Conservation (phyloP, 2,329 filamentous ascomycete species). For the Fusarium sp. region DNA sequence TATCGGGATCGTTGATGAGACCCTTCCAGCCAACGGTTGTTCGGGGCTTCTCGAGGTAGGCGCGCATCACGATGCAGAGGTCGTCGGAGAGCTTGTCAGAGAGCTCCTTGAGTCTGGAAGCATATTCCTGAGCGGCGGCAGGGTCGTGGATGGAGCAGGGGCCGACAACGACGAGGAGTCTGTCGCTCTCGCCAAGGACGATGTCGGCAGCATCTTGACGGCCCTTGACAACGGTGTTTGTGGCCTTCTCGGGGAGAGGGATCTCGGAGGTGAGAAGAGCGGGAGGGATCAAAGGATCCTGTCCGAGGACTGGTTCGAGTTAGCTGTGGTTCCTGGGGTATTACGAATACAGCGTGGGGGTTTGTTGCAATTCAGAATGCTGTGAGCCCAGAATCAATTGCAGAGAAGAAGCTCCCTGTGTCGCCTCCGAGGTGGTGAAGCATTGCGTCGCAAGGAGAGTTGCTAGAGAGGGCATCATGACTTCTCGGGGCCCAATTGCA, state of each 20-base stretch:
- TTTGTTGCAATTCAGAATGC: neutral
- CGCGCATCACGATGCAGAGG: constrained; percentile 94
- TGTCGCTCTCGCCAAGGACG: constrained; percentile 82
- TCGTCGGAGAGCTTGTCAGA: constrained; percentile 83
- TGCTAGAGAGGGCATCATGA: constrained; percentile 14
- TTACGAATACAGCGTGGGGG: neutral
- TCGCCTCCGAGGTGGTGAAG: neutral
- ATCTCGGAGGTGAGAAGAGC: constrained; percentile 88
- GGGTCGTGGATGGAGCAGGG: constrained; percentile 99
- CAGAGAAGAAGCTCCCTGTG: neutral
- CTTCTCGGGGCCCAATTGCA: neutral
- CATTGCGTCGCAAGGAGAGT: neutral
- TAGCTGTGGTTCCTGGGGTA: constrained; percentile 10
- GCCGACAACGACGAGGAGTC: constrained; percentile 91
- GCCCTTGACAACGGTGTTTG: constrained; percentile 76
- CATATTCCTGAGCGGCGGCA: constrained; percentile 87
- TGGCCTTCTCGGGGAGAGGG: constrained; percentile 70
- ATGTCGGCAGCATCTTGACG: constrained; percentile 76
- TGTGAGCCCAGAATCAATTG: neutral
- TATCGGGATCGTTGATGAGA: constrained; percentile 98
- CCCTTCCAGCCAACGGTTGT: constrained; percentile 99
- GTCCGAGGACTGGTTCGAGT: constrained; percentile 77
- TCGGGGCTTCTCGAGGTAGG: constrained; percentile 98
- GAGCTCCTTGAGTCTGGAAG: constrained; percentile 77
- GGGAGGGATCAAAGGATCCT: constrained; percentile 92